These are phyloP conservation scores for Cyberlindnera maritima DNA, from an alignment of 805 yeast species.

Conservation along the genomic window DNA sequence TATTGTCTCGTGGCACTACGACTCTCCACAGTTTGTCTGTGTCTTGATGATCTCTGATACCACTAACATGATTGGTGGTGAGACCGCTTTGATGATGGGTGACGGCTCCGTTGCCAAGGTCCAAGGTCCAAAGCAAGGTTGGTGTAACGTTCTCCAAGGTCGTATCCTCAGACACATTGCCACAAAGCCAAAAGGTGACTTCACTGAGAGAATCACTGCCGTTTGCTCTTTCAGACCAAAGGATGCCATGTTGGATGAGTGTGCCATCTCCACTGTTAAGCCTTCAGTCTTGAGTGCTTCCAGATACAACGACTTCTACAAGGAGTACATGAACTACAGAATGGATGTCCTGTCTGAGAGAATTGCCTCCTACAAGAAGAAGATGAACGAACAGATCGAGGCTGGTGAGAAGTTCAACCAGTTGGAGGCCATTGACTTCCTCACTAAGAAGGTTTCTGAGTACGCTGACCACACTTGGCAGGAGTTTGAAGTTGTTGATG, in stretches of 20 bases:
- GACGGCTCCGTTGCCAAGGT: slow-evolving; percentile 26
- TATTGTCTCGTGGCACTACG: slow-evolving; percentile 61
- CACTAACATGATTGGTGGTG: slow-evolving; percentile 57
- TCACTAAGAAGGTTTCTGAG: slow-evolving; percentile 27
- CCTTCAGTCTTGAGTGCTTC: slow-evolving; percentile 38
- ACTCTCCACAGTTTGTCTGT: slow-evolving; percentile 63
- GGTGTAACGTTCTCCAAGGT: slow-evolving; percentile 49
- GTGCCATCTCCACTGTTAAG: slow-evolving; percentile 40
- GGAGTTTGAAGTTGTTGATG: slow-evolving; percentile 35
- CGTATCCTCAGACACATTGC: slow-evolving; percentile 46
- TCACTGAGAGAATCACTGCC: slow-evolving; percentile 40
- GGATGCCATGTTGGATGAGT: slow-evolving; percentile 35
- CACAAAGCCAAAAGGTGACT: slow-evolving; percentile 38
- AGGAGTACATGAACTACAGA: slow-evolving; percentile 40
- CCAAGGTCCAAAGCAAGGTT: slow-evolving; percentile 45
- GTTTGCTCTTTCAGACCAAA: slow-evolving; percentile 43
- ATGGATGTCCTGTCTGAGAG: slow-evolving; percentile 34
- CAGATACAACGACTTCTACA: slow-evolving; percentile 37
- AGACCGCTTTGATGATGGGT: slow-evolving; percentile 45
- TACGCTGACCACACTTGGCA: slow-evolving; percentile 33
- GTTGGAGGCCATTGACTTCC: slow-evolving; percentile 31
- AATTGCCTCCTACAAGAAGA: slow-evolving; percentile 28
- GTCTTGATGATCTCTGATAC: slow-evolving; percentile 64
- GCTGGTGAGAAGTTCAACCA: slow-evolving; percentile 36
- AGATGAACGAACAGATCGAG: slow-evolving; percentile 23